phyloP scores from a whole-genome alignment of 176 grass and related monocot genomes.

The Raddia guianensis region DNA sequence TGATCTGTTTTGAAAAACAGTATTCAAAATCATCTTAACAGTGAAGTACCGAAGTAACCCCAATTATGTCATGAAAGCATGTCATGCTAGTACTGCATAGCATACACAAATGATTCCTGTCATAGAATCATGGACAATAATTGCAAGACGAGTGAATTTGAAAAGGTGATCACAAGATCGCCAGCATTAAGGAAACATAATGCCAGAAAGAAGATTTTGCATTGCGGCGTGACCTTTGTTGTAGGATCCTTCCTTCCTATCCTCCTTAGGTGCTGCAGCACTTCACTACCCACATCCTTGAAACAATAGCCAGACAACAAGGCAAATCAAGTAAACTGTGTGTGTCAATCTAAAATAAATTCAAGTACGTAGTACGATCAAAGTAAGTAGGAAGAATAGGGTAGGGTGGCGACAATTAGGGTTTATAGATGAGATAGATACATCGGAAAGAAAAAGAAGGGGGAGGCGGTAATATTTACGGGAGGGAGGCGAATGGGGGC shows the following conservation, averaged over 20 bases:
- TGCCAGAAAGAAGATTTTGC: not conserved
- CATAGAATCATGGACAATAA: not conserved
- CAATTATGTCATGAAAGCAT: not conserved
- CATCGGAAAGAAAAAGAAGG: not conserved
- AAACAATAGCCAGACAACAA: constrained; percentile 20
- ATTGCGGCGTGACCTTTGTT: constrained; percentile 67
- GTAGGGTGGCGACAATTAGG: not conserved
- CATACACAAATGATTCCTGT: not conserved
- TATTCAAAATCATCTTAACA: not conserved
- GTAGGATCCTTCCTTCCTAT: constrained; percentile 91
- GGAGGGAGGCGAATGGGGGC: constrained; percentile 25
- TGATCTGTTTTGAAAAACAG: not conserved
- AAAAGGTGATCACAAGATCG: not conserved
- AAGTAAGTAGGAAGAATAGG: not conserved
- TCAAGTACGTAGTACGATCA: not conserved
- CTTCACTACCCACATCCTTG: constrained; percentile 79
- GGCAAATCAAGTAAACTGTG: not conserved
- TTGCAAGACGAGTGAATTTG: not conserved
- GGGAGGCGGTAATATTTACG: constrained; percentile 33
- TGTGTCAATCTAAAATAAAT: constrained; percentile 16
- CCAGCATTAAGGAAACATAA: not conserved
- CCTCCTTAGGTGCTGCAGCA: constrained; percentile 85
- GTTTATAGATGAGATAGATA: not conserved
- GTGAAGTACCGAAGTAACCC: not conserved
- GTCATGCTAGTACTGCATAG: not conserved